Percentiles rank a stretch among this genome's conserved stretches.
Conservation (phyloP, 805 yeast species). For the Zygosaccharomyces siamensis region DNA sequence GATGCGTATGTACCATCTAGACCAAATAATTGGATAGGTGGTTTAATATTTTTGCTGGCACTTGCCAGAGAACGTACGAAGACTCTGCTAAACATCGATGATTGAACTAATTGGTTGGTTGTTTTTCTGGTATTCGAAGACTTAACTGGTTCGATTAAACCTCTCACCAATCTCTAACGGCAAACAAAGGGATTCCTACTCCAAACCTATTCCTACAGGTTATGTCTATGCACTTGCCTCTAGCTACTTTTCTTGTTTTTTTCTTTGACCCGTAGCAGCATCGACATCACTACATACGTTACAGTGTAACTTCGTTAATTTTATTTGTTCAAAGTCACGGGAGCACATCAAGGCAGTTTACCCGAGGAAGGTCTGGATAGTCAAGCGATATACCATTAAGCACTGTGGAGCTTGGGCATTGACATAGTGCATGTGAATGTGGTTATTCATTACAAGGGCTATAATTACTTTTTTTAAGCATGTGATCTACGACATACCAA, state of each 20-base stretch:
- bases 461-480: neutral
- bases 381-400: neutral
- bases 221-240: neutral
- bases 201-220: neutral
- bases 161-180: neutral
- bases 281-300: neutral
- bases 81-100: constrained; percentile 55
- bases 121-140: constrained; percentile 5
- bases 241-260: neutral
- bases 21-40: constrained; percentile 92
- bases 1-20: constrained; percentile 96
- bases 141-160: neutral
- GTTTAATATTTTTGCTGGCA: constrained; percentile 50
- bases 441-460: neutral
- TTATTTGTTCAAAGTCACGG: constrained; percentile 7
- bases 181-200: neutral
- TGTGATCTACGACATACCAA: neutral
- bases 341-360: neutral
- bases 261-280: no score
- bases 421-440: neutral
- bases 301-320: neutral
- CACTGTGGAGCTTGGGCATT: neutral
- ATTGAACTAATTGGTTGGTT: neutral
- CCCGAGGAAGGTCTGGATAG: no score
- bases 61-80: constrained; percentile 71